Conservation (phyloP, 768 basidiomycete genomes). For the Kondoa subrosea region DNA sequence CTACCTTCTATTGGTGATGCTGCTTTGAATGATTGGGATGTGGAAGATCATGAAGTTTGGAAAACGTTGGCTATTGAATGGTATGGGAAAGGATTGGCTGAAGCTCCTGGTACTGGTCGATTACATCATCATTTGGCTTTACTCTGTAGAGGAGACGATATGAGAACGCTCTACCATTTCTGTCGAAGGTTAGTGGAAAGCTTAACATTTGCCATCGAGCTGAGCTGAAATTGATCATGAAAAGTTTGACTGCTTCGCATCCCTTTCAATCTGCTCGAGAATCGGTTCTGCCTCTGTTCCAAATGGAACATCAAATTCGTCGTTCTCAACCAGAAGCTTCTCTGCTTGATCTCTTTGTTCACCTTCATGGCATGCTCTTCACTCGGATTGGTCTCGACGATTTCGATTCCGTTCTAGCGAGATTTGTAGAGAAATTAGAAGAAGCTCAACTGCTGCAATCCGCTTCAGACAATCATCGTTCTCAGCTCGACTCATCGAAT, state of each 20-base stretch:
- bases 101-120: constrained; percentile 83
- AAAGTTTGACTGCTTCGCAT: constrained; percentile 76
- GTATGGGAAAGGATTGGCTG: constrained; percentile 72
- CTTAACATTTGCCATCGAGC: no score
- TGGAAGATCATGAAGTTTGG: constrained; percentile 73
- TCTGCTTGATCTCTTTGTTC: constrained; percentile 61
- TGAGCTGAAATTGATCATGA: background rate
- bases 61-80: constrained; percentile 72
- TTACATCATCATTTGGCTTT: constrained; percentile 86
- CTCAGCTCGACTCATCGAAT: constrained; percentile 36
- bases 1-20: constrained; percentile 57
- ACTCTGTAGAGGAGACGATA: constrained; percentile 64
- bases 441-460: constrained; percentile 15
- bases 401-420: constrained; percentile 60
- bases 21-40: constrained; percentile 69
- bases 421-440: constrained; percentile 52
- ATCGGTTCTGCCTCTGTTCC: constrained; percentile 77
- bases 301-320: constrained; percentile 50
- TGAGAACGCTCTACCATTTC: constrained; percentile 80
- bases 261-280: constrained; percentile 77
- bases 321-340: constrained; percentile 57
- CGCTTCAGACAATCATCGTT: constrained; percentile 31
- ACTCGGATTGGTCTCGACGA: constrained; percentile 88
- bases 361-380: constrained; percentile 92
- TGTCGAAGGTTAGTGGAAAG: constrained; percentile 56